Percentiles rank a stretch among this genome's conserved stretches.
Evolutionary conservation across 257 asterid genomes (phyloP).

Genomic region (Nicotiana noctiflora): DNA sequence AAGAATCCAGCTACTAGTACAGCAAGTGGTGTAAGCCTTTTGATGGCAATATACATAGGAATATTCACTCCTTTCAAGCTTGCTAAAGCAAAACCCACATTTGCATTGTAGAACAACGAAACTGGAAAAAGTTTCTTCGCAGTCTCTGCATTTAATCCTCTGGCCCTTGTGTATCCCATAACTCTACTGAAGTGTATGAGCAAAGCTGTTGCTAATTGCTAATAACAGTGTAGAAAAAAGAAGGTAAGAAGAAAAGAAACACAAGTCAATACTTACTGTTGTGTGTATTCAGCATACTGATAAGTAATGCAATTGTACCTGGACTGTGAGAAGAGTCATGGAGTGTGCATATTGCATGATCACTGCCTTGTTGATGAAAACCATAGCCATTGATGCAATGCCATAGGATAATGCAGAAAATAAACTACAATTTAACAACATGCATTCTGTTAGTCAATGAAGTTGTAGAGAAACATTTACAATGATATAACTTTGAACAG

Average conservation of each 20-base stretch:
- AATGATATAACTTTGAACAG: neutral
- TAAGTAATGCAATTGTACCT: constrained; percentile 37
- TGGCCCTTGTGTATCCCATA: constrained; percentile 69
- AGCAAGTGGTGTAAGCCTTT: constrained; percentile 96
- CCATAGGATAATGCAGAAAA: constrained; percentile 78
- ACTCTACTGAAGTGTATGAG: constrained; percentile 77
- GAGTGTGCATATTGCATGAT: constrained; percentile 79
- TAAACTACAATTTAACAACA: constrained; percentile 46
- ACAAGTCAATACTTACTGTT: constrained; percentile 23
- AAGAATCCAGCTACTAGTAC: constrained; percentile 86
- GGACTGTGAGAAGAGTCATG: constrained; percentile 84
- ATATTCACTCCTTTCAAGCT: constrained; percentile 97
- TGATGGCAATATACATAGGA: constrained; percentile 98
- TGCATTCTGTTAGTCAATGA: neutral
- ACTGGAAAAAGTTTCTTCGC: constrained; percentile 76
- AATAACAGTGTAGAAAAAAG: constrained; percentile 30
- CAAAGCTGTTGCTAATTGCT: constrained; percentile 88
- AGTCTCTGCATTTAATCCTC: constrained; percentile 55
- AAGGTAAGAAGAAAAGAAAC: constrained; percentile 3
- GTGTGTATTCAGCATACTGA: neutral
- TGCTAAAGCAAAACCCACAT: constrained; percentile 96
- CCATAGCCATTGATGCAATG: constrained; percentile 91
- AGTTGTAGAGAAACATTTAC: constrained; percentile 1
- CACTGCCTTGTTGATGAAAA: constrained; percentile 93
- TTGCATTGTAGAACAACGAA: constrained; percentile 92